phyloP scores from a whole-genome alignment of 2,329 filamentous ascomycete species.

The Raffaelea arxii region DNA sequence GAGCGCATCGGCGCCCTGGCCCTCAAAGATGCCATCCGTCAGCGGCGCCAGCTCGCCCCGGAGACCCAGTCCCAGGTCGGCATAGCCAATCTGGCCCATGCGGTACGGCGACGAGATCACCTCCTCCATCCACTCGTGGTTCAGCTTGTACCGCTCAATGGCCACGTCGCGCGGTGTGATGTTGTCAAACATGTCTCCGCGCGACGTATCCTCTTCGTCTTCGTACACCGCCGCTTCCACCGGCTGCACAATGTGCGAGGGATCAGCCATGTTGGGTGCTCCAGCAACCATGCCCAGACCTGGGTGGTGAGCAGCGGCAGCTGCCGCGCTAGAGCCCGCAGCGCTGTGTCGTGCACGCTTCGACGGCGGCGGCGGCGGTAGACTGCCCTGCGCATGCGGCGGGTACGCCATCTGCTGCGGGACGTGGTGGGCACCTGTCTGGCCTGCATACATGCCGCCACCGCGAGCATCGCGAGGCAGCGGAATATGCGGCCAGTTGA shows the following conservation, averaged over 20 bases:
- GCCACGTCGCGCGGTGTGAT: slow-evolving; percentile 86
- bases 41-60: slow-evolving; percentile 73
- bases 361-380: slow-evolving; percentile 42
- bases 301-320: no score
- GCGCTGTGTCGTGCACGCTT: slow-evolving; percentile 43
- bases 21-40: slow-evolving; percentile 77
- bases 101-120: slow-evolving; percentile 85
- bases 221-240: slow-evolving; percentile 40
- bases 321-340: slow-evolving; percentile 21
- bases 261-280: slow-evolving; percentile 25
- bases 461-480: slow-evolving; percentile 48
- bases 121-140: slow-evolving; percentile 99
- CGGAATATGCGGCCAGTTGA: slow-evolving; percentile 80
- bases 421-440: slow-evolving; percentile 31
- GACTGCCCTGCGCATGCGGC: slow-evolving; percentile 29
- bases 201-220: slow-evolving; percentile 80
- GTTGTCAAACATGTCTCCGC: slow-evolving; percentile 83
- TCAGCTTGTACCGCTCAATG: slow-evolving; percentile 76
- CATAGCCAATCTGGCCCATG: slow-evolving; percentile 73
- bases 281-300: slow-evolving; percentile 9
- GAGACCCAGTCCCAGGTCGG: slow-evolving; percentile 77
- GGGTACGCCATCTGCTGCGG: slow-evolving; percentile 56
- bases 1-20: slow-evolving; percentile 39
- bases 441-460: slow-evolving; percentile 40
- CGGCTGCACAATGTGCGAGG: slow-evolving; percentile 5